These are phyloP conservation scores for Microbotryomycetes sp. DNA, from an alignment of 1,284 basidiomycete genomes.

Conservation along the genomic window DNA sequence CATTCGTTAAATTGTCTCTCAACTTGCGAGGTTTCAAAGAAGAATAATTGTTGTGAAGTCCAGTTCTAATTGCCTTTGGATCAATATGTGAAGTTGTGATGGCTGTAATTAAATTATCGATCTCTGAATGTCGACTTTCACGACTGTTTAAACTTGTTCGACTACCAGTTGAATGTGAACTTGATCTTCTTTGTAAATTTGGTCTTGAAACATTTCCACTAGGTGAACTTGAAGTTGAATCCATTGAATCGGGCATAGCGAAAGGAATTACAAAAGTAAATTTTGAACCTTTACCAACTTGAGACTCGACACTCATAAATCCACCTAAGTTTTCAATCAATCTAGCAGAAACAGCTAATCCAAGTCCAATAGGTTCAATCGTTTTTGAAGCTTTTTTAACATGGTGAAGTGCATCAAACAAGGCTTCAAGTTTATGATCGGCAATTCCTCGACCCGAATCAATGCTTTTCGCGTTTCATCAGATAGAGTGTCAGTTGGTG, in stretches of 20 bases:
- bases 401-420: slow-evolving; percentile 42
- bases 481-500: neutral
- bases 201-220: slow-evolving; percentile 13
- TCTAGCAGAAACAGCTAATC: slow-evolving; percentile 72
- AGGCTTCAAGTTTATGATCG: slow-evolving; percentile 40
- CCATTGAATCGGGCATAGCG: slow-evolving; percentile 40
- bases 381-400: slow-evolving; percentile 37
- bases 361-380: slow-evolving; percentile 51
- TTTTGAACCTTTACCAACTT: slow-evolving; percentile 59
- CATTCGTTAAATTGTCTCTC: neutral
- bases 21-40: neutral
- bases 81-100: slow-evolving; percentile 4
- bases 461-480: neutral
- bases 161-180: slow-evolving; percentile 19
- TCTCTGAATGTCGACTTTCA: slow-evolving; percentile 2
- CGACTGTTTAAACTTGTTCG: slow-evolving; percentile 1
- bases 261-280: slow-evolving; percentile 68
- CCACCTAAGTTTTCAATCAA: slow-evolving; percentile 74
- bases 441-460: slow-evolving; percentile 40
- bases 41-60: neutral
- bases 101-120: slow-evolving; percentile 9
- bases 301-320: slow-evolving; percentile 71
- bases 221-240: slow-evolving; percentile 28
- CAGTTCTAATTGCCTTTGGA: neutral
- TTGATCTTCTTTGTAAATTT: slow-evolving; percentile 23